Percentiles rank a stretch among this genome's conserved stretches.
phyloP scores from a whole-genome alignment of 31 red algal species.

The Pterothamnion heteromorphum region DNA sequence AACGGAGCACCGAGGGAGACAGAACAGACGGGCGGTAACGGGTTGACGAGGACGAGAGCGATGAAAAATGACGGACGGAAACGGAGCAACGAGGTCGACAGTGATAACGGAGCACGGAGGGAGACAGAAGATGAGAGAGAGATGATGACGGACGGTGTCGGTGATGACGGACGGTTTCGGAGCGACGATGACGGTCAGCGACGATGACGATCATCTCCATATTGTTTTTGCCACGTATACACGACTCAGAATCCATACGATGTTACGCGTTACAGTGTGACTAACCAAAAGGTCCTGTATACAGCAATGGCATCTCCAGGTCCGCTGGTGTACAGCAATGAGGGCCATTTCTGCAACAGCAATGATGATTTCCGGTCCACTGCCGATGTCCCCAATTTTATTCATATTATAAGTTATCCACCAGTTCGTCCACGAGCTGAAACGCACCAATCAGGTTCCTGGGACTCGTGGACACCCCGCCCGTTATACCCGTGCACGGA shows the following conservation, averaged over 20 bases:
- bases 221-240: neutral
- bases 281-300: neutral
- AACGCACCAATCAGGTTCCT: neutral
- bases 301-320: neutral
- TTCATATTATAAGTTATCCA: neutral
- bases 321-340: neutral
- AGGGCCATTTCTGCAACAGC: too few relatives aligned
- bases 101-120: neutral
- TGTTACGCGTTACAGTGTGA: neutral
- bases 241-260: neutral
- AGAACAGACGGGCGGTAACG: neutral
- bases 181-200: too few relatives aligned
- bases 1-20: neutral
- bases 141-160: neutral
- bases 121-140: neutral
- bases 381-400: neutral
- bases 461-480: neutral
- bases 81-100: neutral
- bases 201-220: neutral
- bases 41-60: neutral
- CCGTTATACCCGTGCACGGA: neutral
- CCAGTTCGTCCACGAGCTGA: neutral
- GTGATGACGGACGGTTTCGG: too few relatives aligned
- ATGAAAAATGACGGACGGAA: neutral
- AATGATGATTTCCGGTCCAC: neutral